Percentiles rank a stretch among this genome's conserved stretches.
Conservation (phyloP, 1,284 basidiomycete species). For the Pseudomicrostroma phylloplanum region DNA sequence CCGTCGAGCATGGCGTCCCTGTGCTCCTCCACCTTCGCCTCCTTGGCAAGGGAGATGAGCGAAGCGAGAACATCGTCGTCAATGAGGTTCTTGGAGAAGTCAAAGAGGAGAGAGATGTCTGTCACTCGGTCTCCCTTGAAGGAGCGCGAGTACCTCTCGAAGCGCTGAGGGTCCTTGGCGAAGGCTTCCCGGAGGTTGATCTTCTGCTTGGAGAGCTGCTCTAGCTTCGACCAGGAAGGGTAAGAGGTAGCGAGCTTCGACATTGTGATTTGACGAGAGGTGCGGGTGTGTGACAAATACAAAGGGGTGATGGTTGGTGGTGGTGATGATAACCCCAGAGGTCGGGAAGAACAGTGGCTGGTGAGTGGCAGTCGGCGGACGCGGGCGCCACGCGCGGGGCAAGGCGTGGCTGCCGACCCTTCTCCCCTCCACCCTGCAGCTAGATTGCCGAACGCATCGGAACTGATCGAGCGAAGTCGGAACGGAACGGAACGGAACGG, state of each 20-base stretch:
- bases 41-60: slow-evolving; percentile 72
- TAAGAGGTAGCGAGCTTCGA: slow-evolving; percentile 31
- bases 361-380: too few species aligned
- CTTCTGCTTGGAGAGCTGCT: slow-evolving; percentile 66
- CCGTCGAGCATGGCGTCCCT: slow-evolving; percentile 91
- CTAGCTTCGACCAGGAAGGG: slow-evolving; percentile 80
- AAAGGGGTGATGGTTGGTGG: not conserved
- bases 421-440: too few species aligned
- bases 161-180: slow-evolving; percentile 75
- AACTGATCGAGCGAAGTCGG: too few species aligned
- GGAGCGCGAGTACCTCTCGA: slow-evolving; percentile 73
- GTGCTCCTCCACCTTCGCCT: slow-evolving; percentile 76
- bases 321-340: not conserved
- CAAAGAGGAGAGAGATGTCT: slow-evolving; percentile 75
- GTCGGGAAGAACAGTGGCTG: not conserved
- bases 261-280: not conserved
- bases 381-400: too few species aligned
- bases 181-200: slow-evolving; percentile 88
- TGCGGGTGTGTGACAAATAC: not conserved
- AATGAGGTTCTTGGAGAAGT: slow-evolving; percentile 95
- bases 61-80: slow-evolving; percentile 67
- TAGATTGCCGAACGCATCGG: too few species aligned
- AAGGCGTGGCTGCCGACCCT: too few species aligned
- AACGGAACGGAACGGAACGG: too few species aligned
- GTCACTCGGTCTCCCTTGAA: slow-evolving; percentile 62